Evolutionary conservation across 1,284 basidiomycete species (phyloP).

Genomic region (Irpex sp.): DNA sequence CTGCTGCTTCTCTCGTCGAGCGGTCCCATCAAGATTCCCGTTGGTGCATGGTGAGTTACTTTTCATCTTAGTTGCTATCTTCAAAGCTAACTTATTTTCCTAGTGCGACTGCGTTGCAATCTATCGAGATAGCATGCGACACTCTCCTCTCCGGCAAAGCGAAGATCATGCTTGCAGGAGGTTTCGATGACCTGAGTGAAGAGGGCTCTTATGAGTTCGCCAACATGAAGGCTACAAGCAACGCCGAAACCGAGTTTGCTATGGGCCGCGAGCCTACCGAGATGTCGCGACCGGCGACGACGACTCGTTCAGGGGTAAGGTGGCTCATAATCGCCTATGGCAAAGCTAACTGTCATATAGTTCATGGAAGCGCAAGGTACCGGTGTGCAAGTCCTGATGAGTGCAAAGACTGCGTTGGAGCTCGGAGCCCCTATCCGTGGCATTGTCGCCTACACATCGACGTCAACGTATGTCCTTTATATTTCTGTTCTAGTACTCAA

Average conservation of each 20-base stretch:
- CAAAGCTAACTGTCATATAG: constrained; percentile 31
- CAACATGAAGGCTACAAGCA: constrained; percentile 99
- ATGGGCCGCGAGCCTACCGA: constrained; percentile 98
- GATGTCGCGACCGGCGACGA: constrained; percentile 97
- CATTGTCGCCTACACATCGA: constrained; percentile 93
- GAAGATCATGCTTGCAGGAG: constrained; percentile 98
- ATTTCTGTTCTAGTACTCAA: constrained; percentile 4
- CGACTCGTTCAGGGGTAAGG: constrained; percentile 85
- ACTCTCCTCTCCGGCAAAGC: constrained; percentile 94
- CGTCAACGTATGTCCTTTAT: constrained; percentile 73
- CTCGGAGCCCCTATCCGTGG: constrained; percentile 93
- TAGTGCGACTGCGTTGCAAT: constrained; percentile 95
- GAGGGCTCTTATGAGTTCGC: constrained; percentile 97
- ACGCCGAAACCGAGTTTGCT: constrained; percentile 94
- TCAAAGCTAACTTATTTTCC: not conserved
- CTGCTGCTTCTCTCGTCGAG: constrained; percentile 90
- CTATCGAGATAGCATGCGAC: constrained; percentile 97
- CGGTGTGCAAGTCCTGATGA: constrained; percentile 97
- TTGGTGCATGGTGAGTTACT: constrained; percentile 85
- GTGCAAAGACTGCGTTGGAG: constrained; percentile 91
- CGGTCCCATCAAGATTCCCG: constrained; percentile 98
- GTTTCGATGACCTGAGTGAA: constrained; percentile 97
- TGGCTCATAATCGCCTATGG: not conserved
- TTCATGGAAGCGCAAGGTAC: constrained; percentile 98
- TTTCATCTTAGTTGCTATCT: not conserved